Base-by-base conservation (phyloP, 768 basidiomycete species). In the Suillus variegatus region DNA sequence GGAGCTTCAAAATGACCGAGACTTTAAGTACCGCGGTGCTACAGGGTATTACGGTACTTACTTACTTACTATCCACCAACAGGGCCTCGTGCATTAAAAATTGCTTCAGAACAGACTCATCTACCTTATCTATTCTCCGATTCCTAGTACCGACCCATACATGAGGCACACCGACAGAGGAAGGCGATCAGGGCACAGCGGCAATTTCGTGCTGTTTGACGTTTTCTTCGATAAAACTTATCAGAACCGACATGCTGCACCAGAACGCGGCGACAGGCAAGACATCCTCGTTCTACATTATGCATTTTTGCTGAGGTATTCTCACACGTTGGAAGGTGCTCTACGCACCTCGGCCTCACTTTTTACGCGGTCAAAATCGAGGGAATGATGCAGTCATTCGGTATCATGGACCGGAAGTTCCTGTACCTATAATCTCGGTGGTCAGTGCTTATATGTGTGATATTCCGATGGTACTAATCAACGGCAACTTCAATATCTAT, bases 251-350 rank as follows among this genome's bases (percentile, higher is more conserved):
- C 41, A 41, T 28, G 41, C 13, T 41, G 41, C 25, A 16, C 40
- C 18, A 12, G 18, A 20, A 60, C 40, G 41, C 57, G 57, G 54
- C 20, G 54, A 36, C 32, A 20, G 40, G 40, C 40, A 58, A 41
- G 54, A 55, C 35, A 41, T 20, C 58, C 58, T 60, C 40, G 58
- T 60, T 43, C 25, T 43, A 41, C 25, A 22, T 60, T 20, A 58
- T 60, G 25, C 58, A 43, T 41, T 58, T 41, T 60, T 41, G 25
- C 41, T 41, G 25, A 41, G 57, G 57, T 41, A 28, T 41, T 58
- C 41, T 60, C 41, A 43, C 16, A 10, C 16, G 22, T 40, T 58
- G 32, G 9, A 20, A 35, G 51, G 51, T 20, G 18, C 32, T 52
- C 32, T 28, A 49, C 28, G 25, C 25, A 28, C 40, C 20, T 60